Conservation (phyloP, 306 rosid genomes). For the Pueraria montana region DNA sequence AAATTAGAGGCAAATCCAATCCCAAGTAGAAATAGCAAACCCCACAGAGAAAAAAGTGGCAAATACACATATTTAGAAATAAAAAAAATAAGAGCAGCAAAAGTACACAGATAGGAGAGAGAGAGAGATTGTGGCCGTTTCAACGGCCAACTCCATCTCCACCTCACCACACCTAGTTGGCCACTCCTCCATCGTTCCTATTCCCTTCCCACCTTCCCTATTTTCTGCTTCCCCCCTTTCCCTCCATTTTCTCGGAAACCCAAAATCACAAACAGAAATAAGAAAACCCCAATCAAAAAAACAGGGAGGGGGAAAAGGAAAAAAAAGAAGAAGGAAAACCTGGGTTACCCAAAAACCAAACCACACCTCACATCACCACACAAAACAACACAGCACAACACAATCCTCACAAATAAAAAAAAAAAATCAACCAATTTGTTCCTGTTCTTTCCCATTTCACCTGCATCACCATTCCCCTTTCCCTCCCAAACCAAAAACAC, state of each 20-base stretch:
- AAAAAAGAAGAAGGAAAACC: background rate
- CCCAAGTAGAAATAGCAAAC: background rate
- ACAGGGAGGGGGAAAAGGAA: background rate
- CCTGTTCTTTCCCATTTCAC: background rate
- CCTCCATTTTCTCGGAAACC: conserved; percentile 41
- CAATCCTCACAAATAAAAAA: too few species aligned
- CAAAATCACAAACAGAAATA: background rate
- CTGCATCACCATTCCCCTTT: conserved; percentile 40
- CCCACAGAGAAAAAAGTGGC: background rate
- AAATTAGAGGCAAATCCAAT: background rate
- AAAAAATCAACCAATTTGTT: background rate
- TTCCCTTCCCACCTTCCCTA: background rate
- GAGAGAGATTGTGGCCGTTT: conserved; percentile 44
- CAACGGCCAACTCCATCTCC: conserved; percentile 51
- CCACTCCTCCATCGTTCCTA: conserved; percentile 43
- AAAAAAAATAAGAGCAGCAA: background rate
- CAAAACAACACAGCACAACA: background rate
- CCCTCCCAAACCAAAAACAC: background rate
- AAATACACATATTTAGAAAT: background rate
- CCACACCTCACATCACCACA: background rate
- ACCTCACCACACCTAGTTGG: conserved; percentile 51
- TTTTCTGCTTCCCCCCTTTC: conserved; percentile 37
- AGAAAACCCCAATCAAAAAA: background rate
- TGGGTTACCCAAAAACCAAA: conserved; percentile 28
- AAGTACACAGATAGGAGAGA: background rate